Evolutionary conservation across 257 asterid species (phyloP).

Genomic region (Euphrasia confusa): DNA sequence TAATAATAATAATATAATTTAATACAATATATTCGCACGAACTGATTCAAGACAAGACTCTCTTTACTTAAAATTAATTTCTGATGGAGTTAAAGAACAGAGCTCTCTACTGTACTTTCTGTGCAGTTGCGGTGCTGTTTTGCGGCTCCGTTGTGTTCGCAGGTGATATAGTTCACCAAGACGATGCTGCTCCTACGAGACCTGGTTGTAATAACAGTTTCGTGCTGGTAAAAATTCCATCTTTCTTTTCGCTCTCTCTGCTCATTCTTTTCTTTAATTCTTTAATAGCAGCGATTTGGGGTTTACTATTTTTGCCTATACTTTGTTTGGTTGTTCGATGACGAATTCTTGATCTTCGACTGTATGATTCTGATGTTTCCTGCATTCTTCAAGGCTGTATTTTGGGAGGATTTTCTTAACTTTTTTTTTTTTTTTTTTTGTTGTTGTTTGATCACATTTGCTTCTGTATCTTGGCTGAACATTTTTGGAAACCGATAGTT

Average conservation of each 20-base stretch:
- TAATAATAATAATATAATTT: too few relatives aligned
- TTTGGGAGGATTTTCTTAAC: conserved; percentile 21
- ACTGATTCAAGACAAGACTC: too few relatives aligned
- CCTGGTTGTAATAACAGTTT: conserved; percentile 87
- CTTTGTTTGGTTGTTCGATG: conserved; percentile 14
- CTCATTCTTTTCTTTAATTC: too few relatives aligned
- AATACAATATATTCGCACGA: too few relatives aligned
- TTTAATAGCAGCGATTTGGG: too few relatives aligned
- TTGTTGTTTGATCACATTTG: background rate
- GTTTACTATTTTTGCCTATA: too few relatives aligned
- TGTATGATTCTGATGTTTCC: background rate
- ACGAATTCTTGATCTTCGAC: background rate
- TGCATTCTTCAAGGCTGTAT: conserved; percentile 19
- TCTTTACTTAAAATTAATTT: too few relatives aligned
- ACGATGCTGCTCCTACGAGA: conserved; percentile 67
- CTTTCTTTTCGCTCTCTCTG: background rate
- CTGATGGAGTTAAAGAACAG: conserved; percentile 42
- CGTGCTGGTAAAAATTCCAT: conserved; percentile 56
- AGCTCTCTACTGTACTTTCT: conserved; percentile 33
- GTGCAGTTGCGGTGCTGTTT: conserved; percentile 36
- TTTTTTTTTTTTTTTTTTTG: conserved; percentile 16
- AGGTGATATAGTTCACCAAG: conserved; percentile 88
- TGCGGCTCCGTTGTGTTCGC: conserved; percentile 47
- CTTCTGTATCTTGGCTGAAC: too few relatives aligned
- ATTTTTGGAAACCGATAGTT: too few relatives aligned